Conservation (phyloP, 352 stramenopile genomes). For the Globisporangium megalacanthum region DNA sequence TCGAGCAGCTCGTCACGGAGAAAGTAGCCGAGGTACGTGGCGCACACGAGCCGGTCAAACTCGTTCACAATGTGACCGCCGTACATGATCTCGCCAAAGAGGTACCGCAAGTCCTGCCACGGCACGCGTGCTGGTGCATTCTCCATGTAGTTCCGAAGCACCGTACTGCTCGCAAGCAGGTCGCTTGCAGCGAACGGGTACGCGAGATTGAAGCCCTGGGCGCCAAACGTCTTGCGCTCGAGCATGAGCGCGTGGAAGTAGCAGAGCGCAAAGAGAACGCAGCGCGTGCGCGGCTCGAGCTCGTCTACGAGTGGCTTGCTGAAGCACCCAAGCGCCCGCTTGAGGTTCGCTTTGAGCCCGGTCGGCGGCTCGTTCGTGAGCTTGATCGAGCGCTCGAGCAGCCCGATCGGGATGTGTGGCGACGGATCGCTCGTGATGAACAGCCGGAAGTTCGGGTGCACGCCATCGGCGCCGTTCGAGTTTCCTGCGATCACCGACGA, state of each 20-base stretch:
- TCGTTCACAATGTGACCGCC: constrained; percentile 86
- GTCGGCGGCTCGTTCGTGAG: constrained; percentile 86
- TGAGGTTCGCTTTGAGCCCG: constrained; percentile 87
- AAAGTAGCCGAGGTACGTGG: constrained; percentile 86
- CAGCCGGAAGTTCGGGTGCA: constrained; percentile 80
- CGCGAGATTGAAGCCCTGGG: constrained; percentile 88
- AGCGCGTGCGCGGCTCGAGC: constrained; percentile 74
- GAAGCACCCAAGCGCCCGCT: constrained; percentile 80
- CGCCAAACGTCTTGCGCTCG: constrained; percentile 89
- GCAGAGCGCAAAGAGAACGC: constrained; percentile 89
- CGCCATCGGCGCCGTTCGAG: constrained; percentile 23
- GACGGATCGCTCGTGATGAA: constrained; percentile 90
- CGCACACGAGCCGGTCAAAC: constrained; percentile 68
- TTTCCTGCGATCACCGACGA: constrained; percentile 14
- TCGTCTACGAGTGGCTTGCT: constrained; percentile 73
- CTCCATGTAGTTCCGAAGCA: constrained; percentile 92
- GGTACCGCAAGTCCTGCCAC: constrained; percentile 86
- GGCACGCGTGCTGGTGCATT: constrained; percentile 83
- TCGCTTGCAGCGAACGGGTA: constrained; percentile 89
- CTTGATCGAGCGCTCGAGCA: constrained; percentile 88
- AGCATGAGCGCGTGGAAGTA: constrained; percentile 93
- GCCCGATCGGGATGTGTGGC: constrained; percentile 75
- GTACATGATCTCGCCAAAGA: constrained; percentile 90
- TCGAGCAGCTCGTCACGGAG: constrained; percentile 87
- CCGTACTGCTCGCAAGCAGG: constrained; percentile 73